These are phyloP conservation scores for Plasmodium sp. DNA, from an alignment of 169 alveolate species.

Conservation along the genomic window DNA sequence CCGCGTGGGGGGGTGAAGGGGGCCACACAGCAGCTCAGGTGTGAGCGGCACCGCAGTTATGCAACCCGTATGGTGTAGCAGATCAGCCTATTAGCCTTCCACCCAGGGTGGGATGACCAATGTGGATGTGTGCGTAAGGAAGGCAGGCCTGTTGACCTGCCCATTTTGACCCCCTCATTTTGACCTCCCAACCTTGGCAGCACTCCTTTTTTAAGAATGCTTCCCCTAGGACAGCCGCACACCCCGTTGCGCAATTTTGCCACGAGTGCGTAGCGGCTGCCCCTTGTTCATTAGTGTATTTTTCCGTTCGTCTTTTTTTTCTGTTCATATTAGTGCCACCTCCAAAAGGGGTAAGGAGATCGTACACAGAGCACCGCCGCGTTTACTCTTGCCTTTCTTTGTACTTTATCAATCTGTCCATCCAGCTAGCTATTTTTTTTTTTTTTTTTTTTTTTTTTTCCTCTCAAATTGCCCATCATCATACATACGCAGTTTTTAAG, in stretches of 20 bases:
- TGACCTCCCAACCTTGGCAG: too few relatives aligned
- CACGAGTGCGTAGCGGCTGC: neutral
- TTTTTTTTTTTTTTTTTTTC: neutral
- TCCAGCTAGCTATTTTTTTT: neutral
- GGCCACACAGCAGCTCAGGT: neutral
- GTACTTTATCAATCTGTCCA: too few relatives aligned
- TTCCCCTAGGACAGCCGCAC: too few relatives aligned
- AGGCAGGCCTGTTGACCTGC: too few relatives aligned
- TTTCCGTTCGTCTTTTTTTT: neutral
- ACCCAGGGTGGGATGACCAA: too few relatives aligned
- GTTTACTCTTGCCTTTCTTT: neutral
- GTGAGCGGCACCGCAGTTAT: too few relatives aligned
- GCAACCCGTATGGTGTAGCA: too few relatives aligned
- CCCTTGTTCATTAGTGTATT: neutral
- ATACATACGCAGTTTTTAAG: neutral
- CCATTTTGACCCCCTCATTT: too few relatives aligned
- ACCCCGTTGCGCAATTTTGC: too few relatives aligned
- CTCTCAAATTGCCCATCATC: neutral
- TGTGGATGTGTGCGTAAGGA: too few relatives aligned
- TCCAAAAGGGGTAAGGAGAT: neutral
- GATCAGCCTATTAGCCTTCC: too few relatives aligned
- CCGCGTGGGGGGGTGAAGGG: neutral
- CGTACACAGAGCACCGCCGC: neutral
- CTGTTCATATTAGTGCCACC: neutral
- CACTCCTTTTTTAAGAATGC: too few relatives aligned